Conservation (phyloP, 2,329 filamentous ascomycete genomes). For the Polytolypa hystricis region DNA sequence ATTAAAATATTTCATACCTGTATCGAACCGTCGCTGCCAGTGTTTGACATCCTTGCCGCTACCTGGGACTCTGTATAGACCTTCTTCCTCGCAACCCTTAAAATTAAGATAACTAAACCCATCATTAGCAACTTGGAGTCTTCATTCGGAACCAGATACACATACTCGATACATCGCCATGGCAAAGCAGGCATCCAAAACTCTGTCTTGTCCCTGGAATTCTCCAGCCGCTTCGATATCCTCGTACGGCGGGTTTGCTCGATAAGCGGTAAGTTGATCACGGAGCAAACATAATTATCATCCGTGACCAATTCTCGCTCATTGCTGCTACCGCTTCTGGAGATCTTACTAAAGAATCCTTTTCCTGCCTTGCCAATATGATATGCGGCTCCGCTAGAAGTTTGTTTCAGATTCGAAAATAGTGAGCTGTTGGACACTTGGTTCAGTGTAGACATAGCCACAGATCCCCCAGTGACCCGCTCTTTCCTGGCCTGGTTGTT, state of each 20-base stretch:
- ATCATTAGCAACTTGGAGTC: neutral
- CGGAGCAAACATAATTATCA: constrained; percentile 71
- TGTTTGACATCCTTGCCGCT: constrained; percentile 84
- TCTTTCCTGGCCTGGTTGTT: constrained; percentile 20
- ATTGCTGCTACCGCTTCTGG: constrained; percentile 56
- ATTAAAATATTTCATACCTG: constrained; percentile 42
- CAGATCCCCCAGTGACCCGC: constrained; percentile 24
- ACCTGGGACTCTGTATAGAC: constrained; percentile 82
- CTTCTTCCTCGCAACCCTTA: constrained; percentile 87
- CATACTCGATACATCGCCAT: constrained; percentile 82
- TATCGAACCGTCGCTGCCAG: constrained; percentile 86
- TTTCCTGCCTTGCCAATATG: constrained; percentile 62
- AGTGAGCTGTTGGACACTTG: constrained; percentile 44
- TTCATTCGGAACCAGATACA: constrained; percentile 10
- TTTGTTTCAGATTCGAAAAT: constrained; percentile 62
- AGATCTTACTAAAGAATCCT: constrained; percentile 68
- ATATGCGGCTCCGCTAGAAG: constrained; percentile 63
- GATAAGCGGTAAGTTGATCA: constrained; percentile 75
- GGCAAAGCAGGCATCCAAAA: constrained; percentile 98
- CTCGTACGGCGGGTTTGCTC: constrained; percentile 84
- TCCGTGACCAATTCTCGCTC: constrained; percentile 57
- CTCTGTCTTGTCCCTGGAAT: constrained; percentile 88
- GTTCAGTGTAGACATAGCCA: constrained; percentile 37
- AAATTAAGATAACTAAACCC: constrained; percentile 67
- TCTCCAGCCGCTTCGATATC: constrained; percentile 79